phyloP scores from a whole-genome alignment of 2,329 filamentous ascomycete species.

The Colletotrichum camelliae region DNA sequence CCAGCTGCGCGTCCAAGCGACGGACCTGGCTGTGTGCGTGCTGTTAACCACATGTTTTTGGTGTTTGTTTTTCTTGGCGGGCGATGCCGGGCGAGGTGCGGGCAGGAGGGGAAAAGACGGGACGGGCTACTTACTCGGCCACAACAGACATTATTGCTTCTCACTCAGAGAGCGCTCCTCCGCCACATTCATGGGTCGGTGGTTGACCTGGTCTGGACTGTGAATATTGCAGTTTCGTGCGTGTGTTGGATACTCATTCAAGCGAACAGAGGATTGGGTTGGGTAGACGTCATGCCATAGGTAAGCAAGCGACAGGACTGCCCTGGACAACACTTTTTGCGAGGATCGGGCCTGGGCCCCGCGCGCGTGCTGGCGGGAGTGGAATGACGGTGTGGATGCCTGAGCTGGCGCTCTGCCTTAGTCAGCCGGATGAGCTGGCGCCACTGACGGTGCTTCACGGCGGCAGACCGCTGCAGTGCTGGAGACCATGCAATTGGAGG shows the following conservation, averaged over 20 bases:
- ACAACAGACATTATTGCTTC: constrained; percentile 46
- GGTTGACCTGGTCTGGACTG: background rate
- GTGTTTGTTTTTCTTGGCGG: constrained; percentile 11
- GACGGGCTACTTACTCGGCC: constrained; percentile 46
- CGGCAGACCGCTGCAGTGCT: background rate
- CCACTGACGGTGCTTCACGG: constrained; percentile 9
- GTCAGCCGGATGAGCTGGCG: constrained; percentile 1
- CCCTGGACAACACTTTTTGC: constrained; percentile 10
- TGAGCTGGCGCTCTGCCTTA: background rate
- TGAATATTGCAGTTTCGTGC: background rate
- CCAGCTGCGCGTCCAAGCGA: constrained; percentile 68
- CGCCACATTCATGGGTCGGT: constrained; percentile 13
- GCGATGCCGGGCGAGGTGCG: background rate
- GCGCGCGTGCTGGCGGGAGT: background rate
- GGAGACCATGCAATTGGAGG: background rate
- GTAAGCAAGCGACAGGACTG: constrained; percentile 14
- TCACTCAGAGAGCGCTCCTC: constrained; percentile 20
- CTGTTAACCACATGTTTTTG: constrained; percentile 5
- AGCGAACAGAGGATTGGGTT: background rate
- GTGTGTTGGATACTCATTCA: background rate
- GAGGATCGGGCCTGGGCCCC: background rate
- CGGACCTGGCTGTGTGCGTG: constrained; percentile 58
- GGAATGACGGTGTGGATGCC: constrained; percentile 5
- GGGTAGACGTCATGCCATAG: constrained; percentile 10
- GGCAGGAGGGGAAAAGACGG: background rate